Evolutionary conservation across 2,329 filamentous ascomycete species (phyloP).

Genomic region (Claviceps lovelessii): DNA sequence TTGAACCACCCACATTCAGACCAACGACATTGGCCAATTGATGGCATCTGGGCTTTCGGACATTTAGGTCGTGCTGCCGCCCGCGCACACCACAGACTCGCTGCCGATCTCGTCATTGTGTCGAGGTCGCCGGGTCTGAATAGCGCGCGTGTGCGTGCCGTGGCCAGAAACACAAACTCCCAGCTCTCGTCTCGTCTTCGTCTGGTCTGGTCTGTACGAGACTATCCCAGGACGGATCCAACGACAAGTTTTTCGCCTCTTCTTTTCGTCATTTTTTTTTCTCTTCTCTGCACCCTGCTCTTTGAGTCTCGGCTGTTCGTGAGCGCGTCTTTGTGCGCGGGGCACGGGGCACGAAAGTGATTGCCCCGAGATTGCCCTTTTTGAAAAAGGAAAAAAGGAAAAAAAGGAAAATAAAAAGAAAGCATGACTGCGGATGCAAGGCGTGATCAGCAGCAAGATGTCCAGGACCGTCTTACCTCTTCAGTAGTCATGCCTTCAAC

Average conservation of each 20-base stretch:
- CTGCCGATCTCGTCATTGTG: slow-evolving; percentile 5
- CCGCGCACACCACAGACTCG: slow-evolving; percentile 8
- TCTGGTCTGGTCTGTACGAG: not conserved
- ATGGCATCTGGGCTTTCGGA: slow-evolving; percentile 5
- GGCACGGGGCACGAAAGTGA: not conserved
- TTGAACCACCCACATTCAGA: not conserved
- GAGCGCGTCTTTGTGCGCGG: not conserved
- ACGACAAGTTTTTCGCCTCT: not conserved
- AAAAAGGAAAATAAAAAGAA: slow-evolving; percentile 3
- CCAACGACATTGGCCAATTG: slow-evolving; percentile 3
- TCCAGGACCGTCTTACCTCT: slow-evolving; percentile 17
- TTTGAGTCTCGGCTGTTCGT: not conserved
- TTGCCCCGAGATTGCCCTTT: slow-evolving; percentile 3
- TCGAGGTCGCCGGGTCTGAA: slow-evolving; percentile 9
- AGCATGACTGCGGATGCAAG: slow-evolving; percentile 25
- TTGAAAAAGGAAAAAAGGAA: not conserved
- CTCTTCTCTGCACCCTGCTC: not conserved
- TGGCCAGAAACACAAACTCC: slow-evolving; percentile 1
- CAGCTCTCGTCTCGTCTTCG: not conserved
- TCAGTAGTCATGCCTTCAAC: slow-evolving; percentile 17
- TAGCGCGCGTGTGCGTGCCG: slow-evolving; percentile 5
- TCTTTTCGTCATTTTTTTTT: not conserved
- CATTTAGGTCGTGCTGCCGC: slow-evolving; percentile 8
- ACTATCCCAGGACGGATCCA: not conserved
- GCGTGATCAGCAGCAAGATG: slow-evolving; percentile 23